phyloP scores from a whole-genome alignment of 768 basidiomycete species.

The Tricholoma flavovirens region DNA sequence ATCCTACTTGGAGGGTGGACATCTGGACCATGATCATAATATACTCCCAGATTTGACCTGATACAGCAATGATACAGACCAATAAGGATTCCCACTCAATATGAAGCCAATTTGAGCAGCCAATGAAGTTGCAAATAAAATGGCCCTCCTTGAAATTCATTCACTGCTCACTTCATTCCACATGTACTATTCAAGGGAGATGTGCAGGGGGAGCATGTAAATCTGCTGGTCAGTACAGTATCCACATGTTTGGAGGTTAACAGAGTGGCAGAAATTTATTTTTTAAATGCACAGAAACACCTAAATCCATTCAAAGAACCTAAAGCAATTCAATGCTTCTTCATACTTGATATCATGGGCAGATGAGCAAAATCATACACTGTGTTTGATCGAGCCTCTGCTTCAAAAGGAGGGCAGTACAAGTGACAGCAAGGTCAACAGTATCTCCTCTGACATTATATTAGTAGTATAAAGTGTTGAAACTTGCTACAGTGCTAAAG shows the following conservation, averaged over 20 bases:
- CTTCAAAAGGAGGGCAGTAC: background rate
- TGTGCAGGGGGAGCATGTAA: conserved; percentile 1
- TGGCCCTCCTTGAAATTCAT: background rate
- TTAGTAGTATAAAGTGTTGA: background rate
- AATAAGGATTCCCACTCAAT: background rate
- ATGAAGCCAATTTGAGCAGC: too few relatives aligned
- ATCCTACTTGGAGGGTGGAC: too few relatives aligned
- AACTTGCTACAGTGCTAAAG: background rate
- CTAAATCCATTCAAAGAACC: too few relatives aligned
- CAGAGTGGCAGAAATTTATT: background rate
- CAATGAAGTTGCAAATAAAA: conserved; percentile 3
- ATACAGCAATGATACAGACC: too few relatives aligned
- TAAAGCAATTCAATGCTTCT: too few relatives aligned
- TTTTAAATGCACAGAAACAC: background rate
- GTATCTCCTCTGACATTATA: background rate
- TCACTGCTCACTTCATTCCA: conserved; percentile 1
- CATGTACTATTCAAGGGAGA: conserved; percentile 1
- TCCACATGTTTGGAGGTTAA: background rate
- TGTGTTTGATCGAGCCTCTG: too few relatives aligned
- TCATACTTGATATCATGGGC: too few relatives aligned
- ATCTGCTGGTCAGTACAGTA: too few relatives aligned
- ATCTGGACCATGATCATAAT: too few relatives aligned
- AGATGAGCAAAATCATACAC: too few relatives aligned
- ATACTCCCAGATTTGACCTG: too few relatives aligned
- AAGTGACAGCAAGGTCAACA: background rate